Base-by-base conservation (phyloP, 139 green algal genomes). In the Chlamydomonas eustigma region DNA sequence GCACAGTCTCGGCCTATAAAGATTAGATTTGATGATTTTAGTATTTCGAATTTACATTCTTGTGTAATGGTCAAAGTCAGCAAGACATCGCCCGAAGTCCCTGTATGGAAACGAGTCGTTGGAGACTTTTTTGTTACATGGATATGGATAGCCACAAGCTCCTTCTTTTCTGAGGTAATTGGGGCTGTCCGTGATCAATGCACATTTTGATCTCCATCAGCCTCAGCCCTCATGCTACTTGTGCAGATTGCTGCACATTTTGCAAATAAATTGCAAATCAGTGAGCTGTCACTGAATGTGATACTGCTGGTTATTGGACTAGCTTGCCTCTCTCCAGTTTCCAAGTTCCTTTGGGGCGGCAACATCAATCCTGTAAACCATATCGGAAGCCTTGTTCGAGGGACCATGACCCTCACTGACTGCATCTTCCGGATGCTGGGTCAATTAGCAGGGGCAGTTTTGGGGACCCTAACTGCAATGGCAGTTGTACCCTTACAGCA, bases 301-400 rank as follows among this genome's bases (percentile, higher is more conserved):
- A 34, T 6, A 6, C 28, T 72, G 31, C 65, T 72, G 65, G 28
- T 39, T 33, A 33, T 72, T 4, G 65, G 65, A n/a, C 65, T 72
- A 12, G 65, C 65, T 6, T 12, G 39, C 6, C 65, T 72, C 24
- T 33, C 65, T 28, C 65, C 65, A 8, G 34, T 72, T 39, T 4
- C 4, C 5, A 4, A 4, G 4, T n/a, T 31, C 4, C 22, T 72
- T 4, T 72, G 65, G 65, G 65, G 34, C 24, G 65, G 33, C 22
- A 72, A 50, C 8, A 25, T 72, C 65, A 72, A 72, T 34, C 65
- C 65, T 12, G 28, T 44, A 33, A 8, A 8, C 65, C 32, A 12
- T 44, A 22, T 44, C 4, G 65, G 33, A 6, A 39, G 39, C 8
- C 24, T 72, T 3, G 8, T 38, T 4, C 65, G 8, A 6, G 65